Conservation (phyloP, 768 basidiomycete species). For the Trametes sanguinea region DNA sequence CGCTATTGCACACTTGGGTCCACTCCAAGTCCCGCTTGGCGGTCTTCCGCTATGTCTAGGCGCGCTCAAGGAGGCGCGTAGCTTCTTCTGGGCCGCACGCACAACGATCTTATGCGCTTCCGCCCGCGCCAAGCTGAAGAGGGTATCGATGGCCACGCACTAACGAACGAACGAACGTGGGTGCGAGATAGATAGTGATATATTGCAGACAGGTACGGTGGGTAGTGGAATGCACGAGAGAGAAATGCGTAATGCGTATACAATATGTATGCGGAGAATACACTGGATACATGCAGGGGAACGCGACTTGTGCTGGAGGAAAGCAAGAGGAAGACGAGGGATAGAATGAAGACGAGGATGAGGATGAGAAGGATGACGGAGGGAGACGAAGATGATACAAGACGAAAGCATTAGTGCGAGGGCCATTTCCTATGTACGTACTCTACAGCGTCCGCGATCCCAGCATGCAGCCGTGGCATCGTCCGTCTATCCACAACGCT, state of each 20-base stretch:
- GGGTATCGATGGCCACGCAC: not conserved
- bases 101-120: not conserved
- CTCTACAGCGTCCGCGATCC: slow-evolving; percentile 17
- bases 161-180: not conserved
- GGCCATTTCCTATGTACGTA: not conserved
- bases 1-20: not conserved
- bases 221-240: not conserved
- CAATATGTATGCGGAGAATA: slow-evolving; percentile 4
- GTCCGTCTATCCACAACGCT: slow-evolving; percentile 5
- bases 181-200: slow-evolving; percentile 4
- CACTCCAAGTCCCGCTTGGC: not conserved
- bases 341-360: too few species aligned
- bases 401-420: slow-evolving; percentile 4
- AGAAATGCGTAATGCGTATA: slow-evolving; percentile 2
- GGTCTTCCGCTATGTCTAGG: not conserved
- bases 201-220: not conserved
- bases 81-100: not conserved
- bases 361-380: not conserved
- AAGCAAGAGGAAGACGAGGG: slow-evolving; percentile 1
- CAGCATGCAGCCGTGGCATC: slow-evolving; percentile 15
- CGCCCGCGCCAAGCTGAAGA: not conserved
- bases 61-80: not conserved
- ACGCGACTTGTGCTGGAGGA: not conserved
- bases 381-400: slow-evolving; percentile 6
- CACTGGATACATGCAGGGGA: slow-evolving; percentile 15